Conservation (phyloP, 2,329 filamentous ascomycete species). For the Phaeosphaeria sp. region DNA sequence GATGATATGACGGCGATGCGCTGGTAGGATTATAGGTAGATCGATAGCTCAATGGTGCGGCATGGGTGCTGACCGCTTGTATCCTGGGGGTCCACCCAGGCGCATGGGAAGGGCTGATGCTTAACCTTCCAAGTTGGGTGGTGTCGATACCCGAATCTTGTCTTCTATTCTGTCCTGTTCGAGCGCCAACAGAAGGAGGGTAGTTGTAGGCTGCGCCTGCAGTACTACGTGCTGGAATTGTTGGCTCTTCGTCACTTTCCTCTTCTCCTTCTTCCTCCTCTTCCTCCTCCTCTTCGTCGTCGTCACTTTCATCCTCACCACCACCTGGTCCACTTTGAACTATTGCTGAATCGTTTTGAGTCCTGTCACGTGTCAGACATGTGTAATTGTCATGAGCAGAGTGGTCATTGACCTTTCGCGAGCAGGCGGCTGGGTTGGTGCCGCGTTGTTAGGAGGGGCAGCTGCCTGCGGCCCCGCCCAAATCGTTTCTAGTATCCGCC, state of each 20-base stretch:
- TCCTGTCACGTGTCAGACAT: no score
- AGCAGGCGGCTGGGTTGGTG: neutral
- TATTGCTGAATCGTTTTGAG: no score
- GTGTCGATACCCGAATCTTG: neutral
- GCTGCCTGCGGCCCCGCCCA: slow-evolving; percentile 1
- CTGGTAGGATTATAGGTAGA: neutral
- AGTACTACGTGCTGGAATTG: no score
- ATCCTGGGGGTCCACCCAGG: neutral
- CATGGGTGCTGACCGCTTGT: neutral
- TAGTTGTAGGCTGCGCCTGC: no score
- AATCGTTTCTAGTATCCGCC: slow-evolving; percentile 1
- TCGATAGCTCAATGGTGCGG: neutral
- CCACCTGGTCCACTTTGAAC: no score
- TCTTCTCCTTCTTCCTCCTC: neutral
- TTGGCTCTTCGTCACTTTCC: neutral
- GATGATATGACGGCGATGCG: neutral
- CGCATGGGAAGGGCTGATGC: neutral
- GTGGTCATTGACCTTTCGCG: neutral
- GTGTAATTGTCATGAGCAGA: neutral
- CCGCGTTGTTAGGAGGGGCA: neutral
- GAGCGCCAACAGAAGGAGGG: no score
- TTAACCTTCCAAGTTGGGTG: neutral
- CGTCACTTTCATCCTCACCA: no score
- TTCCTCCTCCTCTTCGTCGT: no score
- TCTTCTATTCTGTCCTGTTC: neutral